Evolutionary conservation across 441 rosid species (phyloP).

Genomic region (Syzygium malaccense): DNA sequence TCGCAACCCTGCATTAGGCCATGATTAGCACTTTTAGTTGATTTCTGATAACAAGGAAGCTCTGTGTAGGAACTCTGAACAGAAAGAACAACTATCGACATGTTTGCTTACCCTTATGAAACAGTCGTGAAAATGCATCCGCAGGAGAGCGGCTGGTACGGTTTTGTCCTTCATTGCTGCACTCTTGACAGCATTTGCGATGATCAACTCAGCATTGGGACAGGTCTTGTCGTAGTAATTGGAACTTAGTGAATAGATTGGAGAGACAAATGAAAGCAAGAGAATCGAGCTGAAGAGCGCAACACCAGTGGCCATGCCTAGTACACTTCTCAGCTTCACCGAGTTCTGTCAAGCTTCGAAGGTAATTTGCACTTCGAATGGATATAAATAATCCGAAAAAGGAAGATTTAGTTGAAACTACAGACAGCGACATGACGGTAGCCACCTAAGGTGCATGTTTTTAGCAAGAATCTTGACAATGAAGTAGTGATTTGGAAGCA

Average conservation of each 20-base stretch:
- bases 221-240: conserved; percentile 42
- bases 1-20: conserved; percentile 42
- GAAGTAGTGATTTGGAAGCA: conserved; percentile 19
- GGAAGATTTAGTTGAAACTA: not conserved
- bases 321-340: not conserved
- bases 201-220: conserved; percentile 26
- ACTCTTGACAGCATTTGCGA: conserved; percentile 22
- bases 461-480: conserved; percentile 7
- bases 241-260: conserved; percentile 25
- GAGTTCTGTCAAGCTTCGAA: not conserved
- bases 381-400: conserved; percentile 8
- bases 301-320: conserved; percentile 13
- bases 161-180: conserved; percentile 33
- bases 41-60: not conserved
- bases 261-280: conserved; percentile 12
- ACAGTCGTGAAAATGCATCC: conserved; percentile 63
- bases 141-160: conserved; percentile 49
- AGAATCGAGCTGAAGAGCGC: conserved; percentile 21
- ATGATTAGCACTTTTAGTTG: not conserved
- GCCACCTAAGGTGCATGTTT: conserved; percentile 5
- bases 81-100: not conserved
- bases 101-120: conserved; percentile 35
- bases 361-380: not conserved
- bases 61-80: not conserved
- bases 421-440: not conserved